Evolutionary conservation across 1,284 basidiomycete genomes (phyloP).

Genomic region (Cryptococcus sp.): DNA sequence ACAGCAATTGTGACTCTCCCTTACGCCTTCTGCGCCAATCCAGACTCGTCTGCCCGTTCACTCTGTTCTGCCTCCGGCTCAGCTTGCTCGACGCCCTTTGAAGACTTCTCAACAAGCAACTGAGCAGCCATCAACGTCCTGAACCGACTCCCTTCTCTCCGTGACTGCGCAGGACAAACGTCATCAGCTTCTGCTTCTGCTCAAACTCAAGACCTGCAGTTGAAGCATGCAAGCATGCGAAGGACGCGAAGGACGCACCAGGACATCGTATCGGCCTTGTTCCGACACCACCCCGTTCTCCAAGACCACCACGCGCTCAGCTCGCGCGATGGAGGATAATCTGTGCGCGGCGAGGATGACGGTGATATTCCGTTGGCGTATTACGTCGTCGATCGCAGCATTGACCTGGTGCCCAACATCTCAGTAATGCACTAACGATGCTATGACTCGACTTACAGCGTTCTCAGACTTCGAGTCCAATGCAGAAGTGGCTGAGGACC

Average conservation of each 20-base stretch:
- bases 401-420: conserved; percentile 55
- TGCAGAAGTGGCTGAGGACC: conserved; percentile 58
- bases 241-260: conserved; percentile 60
- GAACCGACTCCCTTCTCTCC: conserved; percentile 71
- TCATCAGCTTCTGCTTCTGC: neutral
- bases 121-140: conserved; percentile 83
- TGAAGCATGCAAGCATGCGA: too few species aligned
- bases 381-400: conserved; percentile 84
- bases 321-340: conserved; percentile 77
- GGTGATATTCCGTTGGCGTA: conserved; percentile 73
- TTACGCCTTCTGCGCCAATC: too few species aligned
- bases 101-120: conserved; percentile 55
- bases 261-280: conserved; percentile 76
- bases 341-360: conserved; percentile 88
- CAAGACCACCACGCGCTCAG: conserved; percentile 81
- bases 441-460: conserved; percentile 56
- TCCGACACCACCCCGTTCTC: conserved; percentile 84
- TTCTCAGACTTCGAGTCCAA: conserved; percentile 89
- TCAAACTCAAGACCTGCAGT: neutral
- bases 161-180: conserved; percentile 58
- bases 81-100: conserved; percentile 11
- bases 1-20: too few species aligned
- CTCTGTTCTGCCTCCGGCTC: conserved; percentile 7
- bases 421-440: too few species aligned
- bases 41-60: neutral